Evolutionary conservation across 2,329 filamentous ascomycete species (phyloP), one percentile per base, ranked within the genome.

Genomic region (Hirsutella thompsonii): DNA sequence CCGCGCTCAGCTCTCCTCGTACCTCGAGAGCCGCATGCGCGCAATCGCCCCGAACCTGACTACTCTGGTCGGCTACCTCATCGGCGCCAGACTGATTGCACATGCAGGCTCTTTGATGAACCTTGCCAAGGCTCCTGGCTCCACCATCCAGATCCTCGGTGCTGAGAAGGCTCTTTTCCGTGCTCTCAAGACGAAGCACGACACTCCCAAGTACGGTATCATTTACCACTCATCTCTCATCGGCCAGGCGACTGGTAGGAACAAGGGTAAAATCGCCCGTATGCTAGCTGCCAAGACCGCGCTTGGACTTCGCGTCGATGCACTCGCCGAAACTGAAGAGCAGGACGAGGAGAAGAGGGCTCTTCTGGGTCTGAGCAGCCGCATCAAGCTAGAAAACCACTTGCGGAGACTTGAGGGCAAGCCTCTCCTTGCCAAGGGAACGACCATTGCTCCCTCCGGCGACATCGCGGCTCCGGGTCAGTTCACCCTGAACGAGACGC

Each of bases 181-280:
- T 57, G 92, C 92, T 18, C 74, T 98, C 48, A 98, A 98, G 78
- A 98, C 92, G 38, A 96, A 98, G 75, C 90, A 96, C 64, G 88
- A 95, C 58, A 98, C 92, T 32, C 92, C 92, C 58, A 98, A 96
- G 67, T 98, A 96, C 56, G 92, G 92, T 74, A 74, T 94, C 49
- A 86, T 93, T 60, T 93, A 92, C 68, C 84, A 94, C 64, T 83
- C 85, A 38, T 92, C 86, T 21, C 76, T 98, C 36, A 93, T 98
- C 49, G 93, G 92, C 36, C 92, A 98, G 68, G 92, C 92, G 23
- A 94, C 86, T 18, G 92, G 92, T 55, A 90, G 87, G 71, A 96
- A 96, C 73, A 98, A 98, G 81, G 92, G 92, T 55, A 98, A 98
- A 74, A 94, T 98, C 57, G 92, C 92, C 34, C 86, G 92, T 74